Evolutionary conservation across 2,329 filamentous ascomycete genomes (phyloP).

Genomic region (Dendryphion nanum): DNA sequence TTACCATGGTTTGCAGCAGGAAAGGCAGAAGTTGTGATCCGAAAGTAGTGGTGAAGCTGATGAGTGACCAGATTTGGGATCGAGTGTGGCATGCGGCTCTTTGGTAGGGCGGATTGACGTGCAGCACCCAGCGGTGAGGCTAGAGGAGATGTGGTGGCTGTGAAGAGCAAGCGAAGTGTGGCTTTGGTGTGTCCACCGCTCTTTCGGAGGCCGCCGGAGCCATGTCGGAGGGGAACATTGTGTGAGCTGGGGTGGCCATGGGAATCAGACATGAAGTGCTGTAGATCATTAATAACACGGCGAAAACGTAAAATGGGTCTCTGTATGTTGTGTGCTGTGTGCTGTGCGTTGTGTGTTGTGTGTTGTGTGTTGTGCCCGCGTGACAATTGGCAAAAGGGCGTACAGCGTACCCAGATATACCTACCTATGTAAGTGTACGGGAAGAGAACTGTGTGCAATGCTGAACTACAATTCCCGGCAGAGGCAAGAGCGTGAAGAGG

Average conservation of each 20-base stretch:
- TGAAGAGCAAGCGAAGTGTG: slow-evolving; percentile 3
- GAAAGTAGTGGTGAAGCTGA: too few relatives aligned
- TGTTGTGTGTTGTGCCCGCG: too few relatives aligned
- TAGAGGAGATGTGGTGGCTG: slow-evolving; percentile 13
- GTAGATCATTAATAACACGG: background rate
- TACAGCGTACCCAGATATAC: too few relatives aligned
- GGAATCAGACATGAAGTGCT: background rate
- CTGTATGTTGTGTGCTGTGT: slow-evolving; percentile 1
- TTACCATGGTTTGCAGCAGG: too few relatives aligned
- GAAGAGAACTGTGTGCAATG: too few relatives aligned
- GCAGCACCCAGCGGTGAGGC: slow-evolving; percentile 5
- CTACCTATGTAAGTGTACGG: too few relatives aligned
- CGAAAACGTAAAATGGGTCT: background rate
- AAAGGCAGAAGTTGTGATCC: too few relatives aligned
- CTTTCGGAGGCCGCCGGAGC: slow-evolving; percentile 17
- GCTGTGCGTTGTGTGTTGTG: too few relatives aligned
- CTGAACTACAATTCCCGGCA: too few relatives aligned
- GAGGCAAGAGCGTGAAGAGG: background rate
- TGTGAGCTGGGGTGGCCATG: background rate
- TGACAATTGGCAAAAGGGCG: too few relatives aligned
- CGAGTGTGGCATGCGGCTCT: slow-evolving; percentile 11
- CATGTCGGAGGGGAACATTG: background rate
- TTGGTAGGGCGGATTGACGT: slow-evolving; percentile 4
- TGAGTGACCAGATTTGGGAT: too few relatives aligned
- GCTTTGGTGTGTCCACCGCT: slow-evolving; percentile 13